Evolutionary conservation across 2,329 filamentous ascomycete species (phyloP), one percentile per base, ranked within the genome.

Genomic region (Hyphodiscus sp.): DNA sequence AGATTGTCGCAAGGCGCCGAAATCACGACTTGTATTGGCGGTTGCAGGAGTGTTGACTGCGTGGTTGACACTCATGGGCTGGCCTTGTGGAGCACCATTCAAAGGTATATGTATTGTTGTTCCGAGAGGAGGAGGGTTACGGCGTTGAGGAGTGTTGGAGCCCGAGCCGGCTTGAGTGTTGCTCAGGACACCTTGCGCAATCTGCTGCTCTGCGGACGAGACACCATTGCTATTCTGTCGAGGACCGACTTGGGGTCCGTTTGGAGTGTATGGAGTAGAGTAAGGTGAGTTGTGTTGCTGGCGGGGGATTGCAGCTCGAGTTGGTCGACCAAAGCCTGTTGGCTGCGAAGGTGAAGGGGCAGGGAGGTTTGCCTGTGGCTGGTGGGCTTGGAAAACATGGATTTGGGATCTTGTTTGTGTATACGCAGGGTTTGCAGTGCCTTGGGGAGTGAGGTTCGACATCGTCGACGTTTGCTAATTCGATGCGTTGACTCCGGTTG

Each of bases 151-250:
- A 23, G 65, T 64, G 33, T 59, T 65, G 20, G 59, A 57, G 7
- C 57, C 59, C 48, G 60, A 57, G 9, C 55, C 59, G 15, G 57
- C 41, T 20, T 62, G 55, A 5, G 60, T 20, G 49, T 63, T 64
- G 48, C 64, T 63, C 58, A 68, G 57, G 53, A 67, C 58, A 43
- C 65, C 65, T 54, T 66, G 63, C 20, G 65, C 65, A 58, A 68
- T 68, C 57, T 68, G 65, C 54, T 67, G 65, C 50, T 68, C 65
- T 46, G 65, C 65, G 46, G 65, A 66, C 13, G 64, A 59, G 50
- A 58, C 59, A 44, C 47, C 54, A 45, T 52, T 58, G 26, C 57
- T 58, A 61, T 63, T 64, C 45, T 63, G 61, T 42, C 63, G 49
- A 13, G 57, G 50, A 29, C 52, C 57, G 20, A 56, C 48, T 49